Base-by-base conservation (phyloP, 306 rosid genomes). In the Pyrus betulifolia region DNA sequence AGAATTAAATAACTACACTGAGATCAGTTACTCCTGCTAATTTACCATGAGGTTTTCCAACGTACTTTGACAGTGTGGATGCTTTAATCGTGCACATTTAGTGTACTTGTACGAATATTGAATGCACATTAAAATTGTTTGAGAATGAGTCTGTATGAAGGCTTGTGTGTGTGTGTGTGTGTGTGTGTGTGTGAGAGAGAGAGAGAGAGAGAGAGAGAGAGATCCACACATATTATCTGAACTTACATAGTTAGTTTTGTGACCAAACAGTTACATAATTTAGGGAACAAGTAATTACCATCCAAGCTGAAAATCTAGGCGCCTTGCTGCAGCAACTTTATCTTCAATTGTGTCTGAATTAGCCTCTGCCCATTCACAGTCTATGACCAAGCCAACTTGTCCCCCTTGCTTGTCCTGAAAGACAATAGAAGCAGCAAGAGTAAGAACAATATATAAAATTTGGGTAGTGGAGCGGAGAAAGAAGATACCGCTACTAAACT, bases 331-430 rank as follows among this genome's bases (percentile, higher is more conserved):
- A 60, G 98, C 98, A 23, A 79, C 61, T 84, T 74, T 81, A 79
- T 93, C 98, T 85, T 91, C 96, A 75, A 61, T 79, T 71, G 69
- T 90, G 65, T 87, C 89, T 54, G 97, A 91, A 80, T 91, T 88
- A 79, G 97, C 76, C 83, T 94, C 98, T 35, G 98, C 87, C 98
- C 98, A 91, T 89, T 94, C 97, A 76, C 97, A 90, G 83, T 94
- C 98, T 75, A 89, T 80, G 15, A 85, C 86, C 46, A 88, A 67
- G 76, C 97, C 97, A 55, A 94, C 70, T 82, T 87, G 93, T 10
- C 98, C 98, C 74, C 93, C 89, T 87, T 91, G 98, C 75, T 76
- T 86, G 46, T 87, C 94, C 97, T 91, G 79, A 49, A 77, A 78
- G 51, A 70, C 68, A 69, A 72, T 60, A 14, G 44, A 52, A 68